A percentile compares a stretch with the other conserved stretches of the same genome.
phyloP scores from a whole-genome alignment of 2,329 filamentous ascomycete species.

The Ceratocystis cubensis region DNA sequence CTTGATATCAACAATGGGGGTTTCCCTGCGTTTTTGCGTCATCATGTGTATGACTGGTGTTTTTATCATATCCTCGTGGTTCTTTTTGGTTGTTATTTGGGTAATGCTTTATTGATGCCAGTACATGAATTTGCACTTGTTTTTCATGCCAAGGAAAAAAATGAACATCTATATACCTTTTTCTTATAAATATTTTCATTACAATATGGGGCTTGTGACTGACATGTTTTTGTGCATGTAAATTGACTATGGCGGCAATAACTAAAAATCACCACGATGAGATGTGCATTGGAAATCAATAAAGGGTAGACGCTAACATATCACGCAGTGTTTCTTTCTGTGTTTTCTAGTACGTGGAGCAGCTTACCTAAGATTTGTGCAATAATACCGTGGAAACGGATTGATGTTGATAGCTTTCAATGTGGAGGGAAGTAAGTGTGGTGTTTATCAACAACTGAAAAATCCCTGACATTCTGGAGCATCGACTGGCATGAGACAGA shows the following conservation, averaged over 20 bases:
- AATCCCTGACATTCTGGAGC: not conserved
- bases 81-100: not conserved
- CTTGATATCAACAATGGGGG: not conserved
- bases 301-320: not conserved
- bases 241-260: no score
- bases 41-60: not conserved
- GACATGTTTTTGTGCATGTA: no score
- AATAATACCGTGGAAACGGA: not conserved
- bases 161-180: not conserved
- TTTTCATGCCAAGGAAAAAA: not conserved
- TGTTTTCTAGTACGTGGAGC: no score
- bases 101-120: not conserved
- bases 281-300: no score
- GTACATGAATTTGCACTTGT: not conserved
- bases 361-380: no score
- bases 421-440: not conserved
- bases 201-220: not conserved
- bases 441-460: not conserved
- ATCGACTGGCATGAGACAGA: not conserved
- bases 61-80: not conserved
- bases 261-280: no score
- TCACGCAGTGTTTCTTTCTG: not conserved
- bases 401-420: not conserved
- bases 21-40: not conserved
- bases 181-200: not conserved